Conservation (phyloP, 164 flowering plant genomes). For the Hamamelis virginiana region DNA sequence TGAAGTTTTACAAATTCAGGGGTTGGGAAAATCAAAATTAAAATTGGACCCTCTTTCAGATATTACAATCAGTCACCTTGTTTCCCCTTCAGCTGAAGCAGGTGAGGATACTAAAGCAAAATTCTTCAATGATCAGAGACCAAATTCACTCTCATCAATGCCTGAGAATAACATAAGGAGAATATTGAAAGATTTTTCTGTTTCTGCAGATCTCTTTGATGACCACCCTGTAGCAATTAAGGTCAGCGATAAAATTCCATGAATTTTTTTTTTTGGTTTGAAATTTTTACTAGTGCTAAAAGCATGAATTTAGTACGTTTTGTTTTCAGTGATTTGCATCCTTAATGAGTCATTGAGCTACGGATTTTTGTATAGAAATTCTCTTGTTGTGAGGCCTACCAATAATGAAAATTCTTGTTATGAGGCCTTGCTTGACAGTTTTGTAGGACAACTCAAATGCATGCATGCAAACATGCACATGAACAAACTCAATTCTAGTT, state of each 20-base stretch:
- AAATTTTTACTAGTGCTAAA: not conserved
- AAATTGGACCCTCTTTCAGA: slow-evolving; percentile 37
- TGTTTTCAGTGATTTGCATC: not conserved
- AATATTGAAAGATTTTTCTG: slow-evolving; percentile 14
- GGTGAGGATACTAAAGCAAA: slow-evolving; percentile 15
- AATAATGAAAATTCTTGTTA: no score
- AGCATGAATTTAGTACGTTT: not conserved
- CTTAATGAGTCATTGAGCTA: not conserved
- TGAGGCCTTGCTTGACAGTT: not conserved
- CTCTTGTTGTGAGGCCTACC: not conserved
- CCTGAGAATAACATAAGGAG: slow-evolving; percentile 12
- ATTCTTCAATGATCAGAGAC: slow-evolving; percentile 17
- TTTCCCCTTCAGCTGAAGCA: slow-evolving; percentile 23
- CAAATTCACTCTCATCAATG: slow-evolving; percentile 3
- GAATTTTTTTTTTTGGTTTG: not conserved
- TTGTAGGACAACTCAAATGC: not conserved
- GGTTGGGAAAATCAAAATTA: slow-evolving; percentile 13
- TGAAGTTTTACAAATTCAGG: slow-evolving; percentile 15
- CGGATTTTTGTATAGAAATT: not conserved
- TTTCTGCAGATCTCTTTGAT: slow-evolving; percentile 21
- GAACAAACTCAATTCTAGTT: no score
- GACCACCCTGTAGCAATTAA: slow-evolving; percentile 25
- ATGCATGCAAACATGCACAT: no score
- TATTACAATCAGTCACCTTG: slow-evolving; percentile 14
- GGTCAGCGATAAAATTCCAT: slow-evolving; percentile 24